Percentiles rank a stretch among this genome's conserved stretches.
Evolutionary conservation across 331 rosid genomes (phyloP).

Genomic region (Phaseolus coccineus): DNA sequence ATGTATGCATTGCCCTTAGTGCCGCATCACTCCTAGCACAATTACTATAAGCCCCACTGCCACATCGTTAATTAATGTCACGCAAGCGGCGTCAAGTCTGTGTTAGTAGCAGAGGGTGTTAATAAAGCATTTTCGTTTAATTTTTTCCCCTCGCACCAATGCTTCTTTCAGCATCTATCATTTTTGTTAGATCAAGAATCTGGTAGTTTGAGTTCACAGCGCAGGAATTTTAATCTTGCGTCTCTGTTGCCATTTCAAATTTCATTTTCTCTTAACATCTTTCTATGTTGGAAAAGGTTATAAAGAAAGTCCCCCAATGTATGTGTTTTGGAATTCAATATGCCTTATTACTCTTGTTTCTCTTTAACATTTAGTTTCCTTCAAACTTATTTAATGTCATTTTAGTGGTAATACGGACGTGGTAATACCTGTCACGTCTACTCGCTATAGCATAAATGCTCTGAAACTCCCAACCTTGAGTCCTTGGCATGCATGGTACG

Average conservation of each 20-base stretch:
- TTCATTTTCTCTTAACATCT: not conserved
- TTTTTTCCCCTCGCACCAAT: not conserved
- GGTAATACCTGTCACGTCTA: constrained; percentile 78
- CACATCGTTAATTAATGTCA: too few species aligned
- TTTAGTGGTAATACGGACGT: constrained; percentile 89
- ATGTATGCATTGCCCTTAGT: too few species aligned
- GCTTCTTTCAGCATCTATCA: not conserved
- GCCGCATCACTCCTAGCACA: too few species aligned
- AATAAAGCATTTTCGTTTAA: not conserved
- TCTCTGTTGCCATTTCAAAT: not conserved
- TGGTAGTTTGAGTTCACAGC: not conserved
- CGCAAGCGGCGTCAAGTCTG: too few species aligned
- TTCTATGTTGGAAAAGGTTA: not conserved
- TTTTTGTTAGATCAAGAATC: not conserved
- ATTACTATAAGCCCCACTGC: too few species aligned
- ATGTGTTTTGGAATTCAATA: not conserved
- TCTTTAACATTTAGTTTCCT: not conserved
- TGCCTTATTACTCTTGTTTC: not conserved
- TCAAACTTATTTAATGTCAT: constrained; percentile 22
- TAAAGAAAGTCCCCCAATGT: not conserved
- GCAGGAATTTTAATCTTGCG: not conserved
- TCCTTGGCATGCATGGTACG: constrained; percentile 89
- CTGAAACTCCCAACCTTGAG: constrained; percentile 68
- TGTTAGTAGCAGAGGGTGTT: too few species aligned
- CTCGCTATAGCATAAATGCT: constrained; percentile 78